Percentiles rank a stretch among this genome's conserved stretches.
phyloP scores from a whole-genome alignment of 2,329 filamentous ascomycete genomes.

The Piedraia hortae region DNA sequence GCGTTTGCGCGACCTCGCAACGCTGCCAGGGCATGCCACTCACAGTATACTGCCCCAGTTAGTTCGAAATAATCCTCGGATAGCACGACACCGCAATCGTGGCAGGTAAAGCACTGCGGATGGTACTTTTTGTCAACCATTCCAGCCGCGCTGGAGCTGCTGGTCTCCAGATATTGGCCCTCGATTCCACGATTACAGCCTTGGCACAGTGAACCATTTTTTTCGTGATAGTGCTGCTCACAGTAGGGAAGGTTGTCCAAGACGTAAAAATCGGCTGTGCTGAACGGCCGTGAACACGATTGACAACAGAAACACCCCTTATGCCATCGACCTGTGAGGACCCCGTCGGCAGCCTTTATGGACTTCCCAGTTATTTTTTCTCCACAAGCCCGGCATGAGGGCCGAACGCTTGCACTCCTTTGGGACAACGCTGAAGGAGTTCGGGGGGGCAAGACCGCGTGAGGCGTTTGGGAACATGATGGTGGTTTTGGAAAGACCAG shows the following conservation, averaged over 20 bases:
- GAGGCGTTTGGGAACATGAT: constrained; percentile 4
- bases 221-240: constrained; percentile 69
- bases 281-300: constrained; percentile 55
- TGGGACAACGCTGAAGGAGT: constrained; percentile 6
- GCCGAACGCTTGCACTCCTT: constrained; percentile 25
- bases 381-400: constrained; percentile 60
- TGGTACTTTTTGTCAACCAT: constrained; percentile 47
- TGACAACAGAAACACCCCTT: constrained; percentile 83
- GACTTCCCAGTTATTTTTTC: constrained; percentile 66
- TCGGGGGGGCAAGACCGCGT: too few relatives aligned
- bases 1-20: constrained; percentile 9
- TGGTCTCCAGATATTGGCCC: constrained; percentile 70
- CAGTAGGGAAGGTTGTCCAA: constrained; percentile 70
- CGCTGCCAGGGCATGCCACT: constrained; percentile 43
- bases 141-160: constrained; percentile 4
- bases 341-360: constrained; percentile 75
- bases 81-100: constrained; percentile 45
- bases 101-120: constrained; percentile 60
- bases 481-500: constrained; percentile 3
- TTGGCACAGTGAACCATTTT: constrained; percentile 66
- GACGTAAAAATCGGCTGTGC: constrained; percentile 79
- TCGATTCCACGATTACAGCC: constrained; percentile 68
- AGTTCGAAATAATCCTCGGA: constrained; percentile 81
- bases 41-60: constrained; percentile 53
- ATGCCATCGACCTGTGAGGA: constrained; percentile 79